Percentiles rank a stretch among this genome's conserved stretches.
phyloP scores from a whole-genome alignment of 306 rosid species.

The Lagenaria siceraria region DNA sequence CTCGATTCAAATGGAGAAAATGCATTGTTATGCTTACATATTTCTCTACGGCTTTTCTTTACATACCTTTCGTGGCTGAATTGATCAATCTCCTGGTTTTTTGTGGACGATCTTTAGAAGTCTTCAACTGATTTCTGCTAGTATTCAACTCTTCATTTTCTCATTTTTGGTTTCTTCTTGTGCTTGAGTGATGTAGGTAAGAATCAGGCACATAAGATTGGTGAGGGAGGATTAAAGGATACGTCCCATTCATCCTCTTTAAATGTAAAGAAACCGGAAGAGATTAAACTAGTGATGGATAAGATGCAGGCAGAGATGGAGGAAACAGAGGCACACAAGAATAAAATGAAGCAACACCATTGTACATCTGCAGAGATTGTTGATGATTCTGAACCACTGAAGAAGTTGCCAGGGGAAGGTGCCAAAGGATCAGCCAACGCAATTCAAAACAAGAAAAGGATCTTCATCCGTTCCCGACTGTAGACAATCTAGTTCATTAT shows the following conservation, averaged over 20 bases:
- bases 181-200: constrained; percentile 32
- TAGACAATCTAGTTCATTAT: constrained; percentile 15
- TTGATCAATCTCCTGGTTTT: not conserved
- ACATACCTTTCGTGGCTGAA: not conserved
- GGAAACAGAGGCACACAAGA: constrained; percentile 22
- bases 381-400: constrained; percentile 22
- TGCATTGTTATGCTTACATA: not conserved
- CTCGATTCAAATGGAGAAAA: not conserved
- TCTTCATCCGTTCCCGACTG: constrained; percentile 61
- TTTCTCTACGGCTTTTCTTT: not conserved
- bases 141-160: not conserved
- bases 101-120: not conserved
- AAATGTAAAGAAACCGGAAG: constrained; percentile 20
- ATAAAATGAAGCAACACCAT: constrained; percentile 22
- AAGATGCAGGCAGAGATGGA: constrained; percentile 28
- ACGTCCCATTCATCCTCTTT: constrained; percentile 18
- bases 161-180: not conserved
- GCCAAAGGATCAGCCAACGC: constrained; percentile 19
- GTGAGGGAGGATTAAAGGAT: constrained; percentile 26
- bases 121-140: not conserved
- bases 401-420: constrained; percentile 26
- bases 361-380: constrained; percentile 23
- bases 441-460: constrained; percentile 29
- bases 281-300: constrained; percentile 30
- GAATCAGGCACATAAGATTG: constrained; percentile 25